A percentile compares a stretch with the other conserved stretches of the same genome.
Conservation (phyloP, 805 yeast species). For the Metschnikowia aberdeeniae region DNA sequence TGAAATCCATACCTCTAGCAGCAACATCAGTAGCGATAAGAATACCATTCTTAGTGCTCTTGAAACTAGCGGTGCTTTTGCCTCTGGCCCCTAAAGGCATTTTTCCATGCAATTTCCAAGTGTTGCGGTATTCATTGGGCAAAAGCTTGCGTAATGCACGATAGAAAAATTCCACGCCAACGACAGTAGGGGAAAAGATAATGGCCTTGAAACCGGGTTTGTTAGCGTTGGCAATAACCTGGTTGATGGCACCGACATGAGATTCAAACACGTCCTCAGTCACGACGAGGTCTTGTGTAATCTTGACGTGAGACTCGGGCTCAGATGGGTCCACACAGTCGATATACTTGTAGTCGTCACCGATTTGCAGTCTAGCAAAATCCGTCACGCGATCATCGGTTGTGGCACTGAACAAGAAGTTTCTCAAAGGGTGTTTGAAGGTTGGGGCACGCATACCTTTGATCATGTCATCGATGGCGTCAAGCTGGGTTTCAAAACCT, state of each 20-base stretch:
- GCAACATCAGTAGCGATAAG: conserved; percentile 88
- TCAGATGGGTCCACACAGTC: conserved; percentile 74
- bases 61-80: conserved; percentile 51
- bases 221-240: conserved; percentile 34
- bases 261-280: conserved; percentile 55
- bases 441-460: conserved; percentile 27
- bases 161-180: conserved; percentile 57
- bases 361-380: conserved; percentile 60
- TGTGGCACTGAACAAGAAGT: conserved; percentile 85
- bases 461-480: conserved; percentile 50
- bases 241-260: conserved; percentile 53
- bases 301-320: conserved; percentile 72
- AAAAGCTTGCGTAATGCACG: conserved; percentile 28
- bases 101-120: conserved; percentile 61
- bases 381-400: conserved; percentile 61
- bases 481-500: conserved; percentile 69
- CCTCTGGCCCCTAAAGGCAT: conserved; percentile 68
- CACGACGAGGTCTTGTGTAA: conserved; percentile 60
- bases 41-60: conserved; percentile 44
- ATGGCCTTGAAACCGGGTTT: conserved; percentile 63
- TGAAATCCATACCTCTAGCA: conserved; percentile 96
- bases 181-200: conserved; percentile 76
- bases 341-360: conserved; percentile 50
- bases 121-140: conserved; percentile 5
- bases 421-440: conserved; percentile 42